Percentiles rank a stretch among this genome's conserved stretches.
These are phyloP conservation scores for Phytophthora megakarya DNA, from an alignment of 352 stramenopile genomes.

Conservation along the genomic window DNA sequence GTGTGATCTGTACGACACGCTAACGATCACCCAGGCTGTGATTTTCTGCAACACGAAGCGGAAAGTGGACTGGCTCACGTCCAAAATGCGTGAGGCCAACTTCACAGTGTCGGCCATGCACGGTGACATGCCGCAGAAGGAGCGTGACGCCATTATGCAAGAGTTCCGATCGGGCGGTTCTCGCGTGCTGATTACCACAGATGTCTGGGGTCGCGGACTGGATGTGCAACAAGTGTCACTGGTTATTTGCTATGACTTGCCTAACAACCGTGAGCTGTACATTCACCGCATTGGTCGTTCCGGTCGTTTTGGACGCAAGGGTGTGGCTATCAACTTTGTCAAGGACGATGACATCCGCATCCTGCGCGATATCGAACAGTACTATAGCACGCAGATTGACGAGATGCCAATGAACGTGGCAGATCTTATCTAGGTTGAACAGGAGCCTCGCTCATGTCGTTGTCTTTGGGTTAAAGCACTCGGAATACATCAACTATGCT, in stretches of 20 bases:
- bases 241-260: slow-evolving; percentile 98
- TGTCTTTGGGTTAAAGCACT: slow-evolving; percentile 43
- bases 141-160: slow-evolving; percentile 96
- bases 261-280: slow-evolving; percentile 97
- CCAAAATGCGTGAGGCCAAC: slow-evolving; percentile 96
- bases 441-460: slow-evolving; percentile 41
- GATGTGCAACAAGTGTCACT: slow-evolving; percentile 98
- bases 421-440: slow-evolving; percentile 95
- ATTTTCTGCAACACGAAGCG: slow-evolving; percentile 99
- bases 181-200: slow-evolving; percentile 97
- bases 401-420: slow-evolving; percentile 99
- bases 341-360: slow-evolving; percentile 95
- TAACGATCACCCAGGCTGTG: slow-evolving; percentile 99
- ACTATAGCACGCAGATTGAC: slow-evolving; percentile 99
- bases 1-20: slow-evolving; percentile 98
- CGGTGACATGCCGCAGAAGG: slow-evolving; percentile 96
- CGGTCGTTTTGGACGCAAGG: slow-evolving; percentile 97
- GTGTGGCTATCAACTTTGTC: slow-evolving; percentile 98
- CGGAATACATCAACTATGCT: slow-evolving; percentile 35
- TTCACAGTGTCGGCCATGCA: slow-evolving; percentile 98
- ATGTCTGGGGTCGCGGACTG: slow-evolving; percentile 96
- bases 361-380: slow-evolving; percentile 99
- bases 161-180: slow-evolving; percentile 95
- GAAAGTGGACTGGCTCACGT: slow-evolving; percentile 97
- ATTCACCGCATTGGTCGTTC: slow-evolving; percentile 96